Evolutionary conservation across 305 asterid genomes (phyloP), one percentile per base, ranked within the genome.

Genomic region (Andrographis paniculata): DNA sequence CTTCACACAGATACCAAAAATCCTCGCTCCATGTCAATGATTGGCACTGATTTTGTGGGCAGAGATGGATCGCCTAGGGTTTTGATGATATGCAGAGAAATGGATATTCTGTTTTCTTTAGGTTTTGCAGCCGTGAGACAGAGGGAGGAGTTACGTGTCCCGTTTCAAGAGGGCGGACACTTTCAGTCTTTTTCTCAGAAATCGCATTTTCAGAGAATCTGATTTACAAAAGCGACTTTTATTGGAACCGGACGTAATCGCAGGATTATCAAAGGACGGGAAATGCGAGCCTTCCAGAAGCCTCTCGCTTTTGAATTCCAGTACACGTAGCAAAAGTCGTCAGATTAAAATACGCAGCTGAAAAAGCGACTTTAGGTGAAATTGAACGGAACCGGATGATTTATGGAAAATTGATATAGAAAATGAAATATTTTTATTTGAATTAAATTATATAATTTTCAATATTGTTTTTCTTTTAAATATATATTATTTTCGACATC

Each of bases 21-120:
- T 24, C 4, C 8, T 24, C 30, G 30, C 30, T 24, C 30, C 8
- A 24, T 24, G 30, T 24, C 30, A 24, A 24, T 24, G 30, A 24
- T 24, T 14, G 42, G 2, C 17, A 13, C 3, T 50, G 67, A 43
- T 44, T 42, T 20, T 56, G 42, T 12, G 50, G 17, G 48, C 24
- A 45, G 56, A 20, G 27, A 17, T 24, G 43, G 36, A 17, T 23
- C 14, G 24, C 71, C 73, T 75, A 78, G 80, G 83, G 80, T 69
- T 78, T 66, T 60, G 80, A 61, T 56, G 45, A n/a, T n/a, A n/a
- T n/a, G n/a, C n/a, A n/a, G n/a, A n/a, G n/a, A n/a, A n/a, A n/a
- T n/a, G n/a, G n/a, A n/a, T n/a, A n/a, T n/a, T n/a, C n/a, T n/a
- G n/a, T n/a, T n/a, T n/a, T 23, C 16, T 58, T 42, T 55, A 42